Conservation (phyloP, 495 filamentous ascomycete genomes). For the Aspergillus haitiensis region DNA sequence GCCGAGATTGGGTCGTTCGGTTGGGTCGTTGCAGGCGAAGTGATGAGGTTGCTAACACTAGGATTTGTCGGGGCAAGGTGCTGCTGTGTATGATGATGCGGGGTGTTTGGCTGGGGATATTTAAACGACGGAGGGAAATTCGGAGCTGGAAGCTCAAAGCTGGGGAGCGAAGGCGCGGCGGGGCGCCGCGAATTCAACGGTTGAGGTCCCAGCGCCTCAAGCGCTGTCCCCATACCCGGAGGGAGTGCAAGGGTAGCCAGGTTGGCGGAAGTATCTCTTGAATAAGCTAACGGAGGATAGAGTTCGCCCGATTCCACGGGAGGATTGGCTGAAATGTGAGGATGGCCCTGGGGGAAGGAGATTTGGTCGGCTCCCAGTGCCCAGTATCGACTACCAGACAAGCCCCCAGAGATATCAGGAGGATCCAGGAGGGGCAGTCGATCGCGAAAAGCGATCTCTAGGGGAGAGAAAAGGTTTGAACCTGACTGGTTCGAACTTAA, state of each 20-base stretch:
- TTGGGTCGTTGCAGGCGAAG: conserved; percentile 59
- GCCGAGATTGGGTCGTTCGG: conserved; percentile 60
- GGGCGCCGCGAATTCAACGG: conserved; percentile 60
- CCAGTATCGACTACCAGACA: conserved; percentile 47
- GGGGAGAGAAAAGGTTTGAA: conserved; percentile 13
- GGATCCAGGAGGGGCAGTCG: conserved; percentile 50
- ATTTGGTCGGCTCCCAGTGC: conserved; percentile 32
- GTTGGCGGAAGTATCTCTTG: conserved; percentile 33
- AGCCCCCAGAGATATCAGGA: conserved; percentile 44
- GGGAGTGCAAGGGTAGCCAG: conserved; percentile 50
- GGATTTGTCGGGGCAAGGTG: conserved; percentile 48
- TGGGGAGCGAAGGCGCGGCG: conserved; percentile 59
- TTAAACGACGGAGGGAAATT: conserved; percentile 42
- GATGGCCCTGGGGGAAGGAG: conserved; percentile 23
- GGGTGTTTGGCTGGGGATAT: conserved; percentile 41
- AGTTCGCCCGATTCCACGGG: conserved; percentile 39
- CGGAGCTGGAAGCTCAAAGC: conserved; percentile 62
- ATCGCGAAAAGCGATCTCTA: conserved; percentile 36
- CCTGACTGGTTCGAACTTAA: conserved; percentile 2
- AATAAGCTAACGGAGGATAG: conserved; percentile 29
- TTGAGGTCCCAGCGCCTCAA: conserved; percentile 43
- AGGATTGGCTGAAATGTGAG: conserved; percentile 26
- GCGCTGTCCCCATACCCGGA: conserved; percentile 47
- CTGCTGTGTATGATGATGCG: conserved; percentile 33
- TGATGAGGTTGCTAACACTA: conserved; percentile 62